A percentile compares a stretch with the other conserved stretches of the same genome.
Evolutionary conservation across 495 filamentous ascomycete species (phyloP).

Genomic region (Penicillium crystallinum): DNA sequence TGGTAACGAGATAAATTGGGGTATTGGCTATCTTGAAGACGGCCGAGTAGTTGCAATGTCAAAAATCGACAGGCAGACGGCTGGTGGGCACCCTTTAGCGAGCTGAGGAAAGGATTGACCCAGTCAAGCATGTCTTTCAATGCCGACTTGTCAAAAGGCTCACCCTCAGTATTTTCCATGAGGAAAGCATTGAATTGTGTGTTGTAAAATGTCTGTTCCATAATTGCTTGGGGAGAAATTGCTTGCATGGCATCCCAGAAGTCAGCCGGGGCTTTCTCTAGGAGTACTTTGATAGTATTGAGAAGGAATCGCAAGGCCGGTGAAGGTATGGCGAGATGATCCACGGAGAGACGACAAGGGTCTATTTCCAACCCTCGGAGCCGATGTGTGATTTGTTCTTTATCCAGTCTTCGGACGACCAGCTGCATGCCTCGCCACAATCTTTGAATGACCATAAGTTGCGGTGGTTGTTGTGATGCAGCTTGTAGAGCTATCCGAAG

Average conservation of each 20-base stretch:
- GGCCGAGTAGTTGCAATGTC: constrained; percentile 61
- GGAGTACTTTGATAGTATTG: constrained; percentile 57
- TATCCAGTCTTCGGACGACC: constrained; percentile 65
- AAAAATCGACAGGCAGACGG: constrained; percentile 67
- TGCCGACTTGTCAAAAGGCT: constrained; percentile 49
- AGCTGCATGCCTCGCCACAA: constrained; percentile 72
- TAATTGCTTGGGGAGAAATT: constrained; percentile 65
- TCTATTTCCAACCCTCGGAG: constrained; percentile 74
- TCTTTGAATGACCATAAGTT: constrained; percentile 49
- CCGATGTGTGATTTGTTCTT: constrained; percentile 69
- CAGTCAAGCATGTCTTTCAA: constrained; percentile 63
- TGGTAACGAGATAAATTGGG: constrained; percentile 40
- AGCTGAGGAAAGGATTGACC: constrained; percentile 69
- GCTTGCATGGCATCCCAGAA: constrained; percentile 85
- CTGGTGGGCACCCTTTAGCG: constrained; percentile 64
- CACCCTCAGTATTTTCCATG: constrained; percentile 47
- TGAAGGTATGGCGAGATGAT: constrained; percentile 62
- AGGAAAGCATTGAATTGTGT: constrained; percentile 60
- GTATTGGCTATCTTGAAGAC: constrained; percentile 51
- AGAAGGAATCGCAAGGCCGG: constrained; percentile 57
- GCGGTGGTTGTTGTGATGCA: constrained; percentile 42
- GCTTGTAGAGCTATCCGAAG: constrained; percentile 42
- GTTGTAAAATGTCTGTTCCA: constrained; percentile 72
- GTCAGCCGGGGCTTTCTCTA: constrained; percentile 66
- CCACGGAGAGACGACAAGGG: constrained; percentile 68